A percentile compares a stretch with the other conserved stretches of the same genome.
Conservation (phyloP, 371 early-diverging fungal genomes). For the Thermomucor indicae-seudaticae region DNA sequence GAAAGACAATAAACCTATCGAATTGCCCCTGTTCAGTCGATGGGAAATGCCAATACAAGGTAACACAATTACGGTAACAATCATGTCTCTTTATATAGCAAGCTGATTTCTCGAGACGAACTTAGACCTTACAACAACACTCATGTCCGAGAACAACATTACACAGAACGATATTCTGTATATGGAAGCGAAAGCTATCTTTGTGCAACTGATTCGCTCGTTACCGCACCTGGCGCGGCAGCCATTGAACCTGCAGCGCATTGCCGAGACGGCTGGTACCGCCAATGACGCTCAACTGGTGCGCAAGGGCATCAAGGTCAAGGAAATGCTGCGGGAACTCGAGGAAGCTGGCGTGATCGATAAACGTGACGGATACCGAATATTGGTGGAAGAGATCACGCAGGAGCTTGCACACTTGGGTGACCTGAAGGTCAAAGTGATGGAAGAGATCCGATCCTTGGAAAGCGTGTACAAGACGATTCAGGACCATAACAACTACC, state of each 20-base stretch:
- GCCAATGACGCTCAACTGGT: constrained; percentile 74
- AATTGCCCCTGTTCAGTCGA: constrained; percentile 76
- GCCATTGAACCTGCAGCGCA: constrained; percentile 56
- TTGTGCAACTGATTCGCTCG: constrained; percentile 85
- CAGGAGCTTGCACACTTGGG: constrained; percentile 85
- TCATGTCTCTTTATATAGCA: not conserved
- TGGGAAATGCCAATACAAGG: constrained; percentile 88
- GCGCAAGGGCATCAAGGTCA: constrained; percentile 89
- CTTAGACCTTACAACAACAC: constrained; percentile 40
- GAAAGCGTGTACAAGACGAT: constrained; percentile 87
- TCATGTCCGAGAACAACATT: constrained; percentile 74
- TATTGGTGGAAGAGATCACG: constrained; percentile 81
- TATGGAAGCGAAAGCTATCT: constrained; percentile 89
- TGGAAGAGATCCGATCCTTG: constrained; percentile 69
- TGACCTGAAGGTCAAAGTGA: constrained; percentile 77
- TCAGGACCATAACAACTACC: constrained; percentile 88
- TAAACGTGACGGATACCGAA: constrained; percentile 60
- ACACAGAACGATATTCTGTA: constrained; percentile 88
- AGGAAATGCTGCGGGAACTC: constrained; percentile 84
- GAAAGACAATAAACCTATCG: constrained; percentile 75
- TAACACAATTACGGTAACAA: constrained; percentile 2
- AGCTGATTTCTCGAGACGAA: not conserved
- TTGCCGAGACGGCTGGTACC: constrained; percentile 84
- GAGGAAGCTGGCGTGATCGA: constrained; percentile 68
- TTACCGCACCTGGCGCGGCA: constrained; percentile 54